These are phyloP conservation scores for Podospora anserina DNA, from an alignment of 495 filamentous ascomycete genomes.

Conservation along the genomic window DNA sequence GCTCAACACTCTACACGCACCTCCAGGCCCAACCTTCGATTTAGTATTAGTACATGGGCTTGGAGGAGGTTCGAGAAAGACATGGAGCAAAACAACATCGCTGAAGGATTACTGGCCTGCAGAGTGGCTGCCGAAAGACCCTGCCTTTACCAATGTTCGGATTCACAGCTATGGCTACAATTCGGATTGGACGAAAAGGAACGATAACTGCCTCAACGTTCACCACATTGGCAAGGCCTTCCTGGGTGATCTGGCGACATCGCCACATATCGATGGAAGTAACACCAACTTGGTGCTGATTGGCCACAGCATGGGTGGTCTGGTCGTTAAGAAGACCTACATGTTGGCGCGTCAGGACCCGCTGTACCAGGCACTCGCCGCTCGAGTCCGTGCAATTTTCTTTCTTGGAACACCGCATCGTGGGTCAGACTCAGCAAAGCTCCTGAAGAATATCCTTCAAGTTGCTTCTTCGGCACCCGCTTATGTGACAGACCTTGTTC, in stretches of 20 bases:
- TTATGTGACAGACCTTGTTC: no score
- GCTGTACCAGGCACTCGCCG: constrained; percentile 19
- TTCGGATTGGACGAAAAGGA: constrained; percentile 25
- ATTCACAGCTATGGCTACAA: constrained; percentile 34
- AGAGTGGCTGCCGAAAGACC: constrained; percentile 33
- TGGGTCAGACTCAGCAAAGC: constrained; percentile 21
- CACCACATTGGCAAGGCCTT: constrained; percentile 32
- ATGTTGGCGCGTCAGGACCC: constrained; percentile 28
- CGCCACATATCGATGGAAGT: not conserved
- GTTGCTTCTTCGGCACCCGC: no score
- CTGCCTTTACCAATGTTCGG: constrained; percentile 27
- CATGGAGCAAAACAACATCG: constrained; percentile 26
- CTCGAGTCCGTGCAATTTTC: constrained; percentile 26
- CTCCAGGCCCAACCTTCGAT: constrained; percentile 23
- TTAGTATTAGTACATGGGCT: constrained; percentile 35
- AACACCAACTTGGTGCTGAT: no score
- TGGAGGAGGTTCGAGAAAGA: constrained; percentile 26
- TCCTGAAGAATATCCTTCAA: not conserved
- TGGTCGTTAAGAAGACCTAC: constrained; percentile 33
- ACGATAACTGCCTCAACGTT: constrained; percentile 23
- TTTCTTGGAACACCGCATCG: constrained; percentile 34
- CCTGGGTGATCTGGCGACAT: constrained; percentile 23
- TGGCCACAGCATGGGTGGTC: constrained; percentile 34
- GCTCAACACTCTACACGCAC: constrained; percentile 19
- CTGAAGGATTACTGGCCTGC: constrained; percentile 30